phyloP scores from a whole-genome alignment of 352 stramenopile species.

The Pythium aristosporum region DNA sequence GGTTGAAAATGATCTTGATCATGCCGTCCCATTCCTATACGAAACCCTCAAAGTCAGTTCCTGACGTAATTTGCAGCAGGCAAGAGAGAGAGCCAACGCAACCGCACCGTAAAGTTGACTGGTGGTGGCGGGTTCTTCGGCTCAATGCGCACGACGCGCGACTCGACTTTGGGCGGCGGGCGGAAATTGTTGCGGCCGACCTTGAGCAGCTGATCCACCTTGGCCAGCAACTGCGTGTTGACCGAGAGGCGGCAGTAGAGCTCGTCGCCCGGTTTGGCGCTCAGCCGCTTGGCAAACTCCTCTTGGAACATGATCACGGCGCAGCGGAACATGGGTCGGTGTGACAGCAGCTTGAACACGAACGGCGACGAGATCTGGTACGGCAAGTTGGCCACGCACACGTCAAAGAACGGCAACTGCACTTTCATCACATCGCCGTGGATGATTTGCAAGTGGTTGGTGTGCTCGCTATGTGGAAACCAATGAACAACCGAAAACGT shows the following conservation, averaged over 20 bases:
- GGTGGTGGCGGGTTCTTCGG: constrained; percentile 97
- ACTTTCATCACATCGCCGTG: constrained; percentile 99
- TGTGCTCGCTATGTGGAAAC: constrained; percentile 60
- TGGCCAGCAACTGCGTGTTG: constrained; percentile 98
- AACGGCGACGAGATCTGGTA: constrained; percentile 99
- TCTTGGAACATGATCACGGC: constrained; percentile 99
- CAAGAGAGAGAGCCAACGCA: background rate
- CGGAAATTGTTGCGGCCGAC: constrained; percentile 99
- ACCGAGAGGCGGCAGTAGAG: constrained; percentile 98
- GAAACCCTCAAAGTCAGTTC: background rate
- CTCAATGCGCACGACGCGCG: constrained; percentile 96
- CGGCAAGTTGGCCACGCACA: constrained; percentile 99
- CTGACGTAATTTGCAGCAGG: background rate
- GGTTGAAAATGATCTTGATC: constrained; percentile 99
- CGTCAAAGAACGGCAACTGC: constrained; percentile 99
- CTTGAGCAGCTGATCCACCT: constrained; percentile 99
- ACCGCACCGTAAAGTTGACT: constrained; percentile 95
- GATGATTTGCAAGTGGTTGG: constrained; percentile 97
- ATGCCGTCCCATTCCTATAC: constrained; percentile 97
- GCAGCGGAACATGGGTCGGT: constrained; percentile 98
- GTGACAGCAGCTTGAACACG: constrained; percentile 98
- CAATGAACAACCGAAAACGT: background rate
- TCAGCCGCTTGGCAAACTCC: constrained; percentile 99
- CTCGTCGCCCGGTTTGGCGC: constrained; percentile 95
- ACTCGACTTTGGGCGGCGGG: constrained; percentile 97